Evolutionary conservation across 2,329 filamentous ascomycete species (phyloP).

Genomic region (Neodidymelliopsis sp.): DNA sequence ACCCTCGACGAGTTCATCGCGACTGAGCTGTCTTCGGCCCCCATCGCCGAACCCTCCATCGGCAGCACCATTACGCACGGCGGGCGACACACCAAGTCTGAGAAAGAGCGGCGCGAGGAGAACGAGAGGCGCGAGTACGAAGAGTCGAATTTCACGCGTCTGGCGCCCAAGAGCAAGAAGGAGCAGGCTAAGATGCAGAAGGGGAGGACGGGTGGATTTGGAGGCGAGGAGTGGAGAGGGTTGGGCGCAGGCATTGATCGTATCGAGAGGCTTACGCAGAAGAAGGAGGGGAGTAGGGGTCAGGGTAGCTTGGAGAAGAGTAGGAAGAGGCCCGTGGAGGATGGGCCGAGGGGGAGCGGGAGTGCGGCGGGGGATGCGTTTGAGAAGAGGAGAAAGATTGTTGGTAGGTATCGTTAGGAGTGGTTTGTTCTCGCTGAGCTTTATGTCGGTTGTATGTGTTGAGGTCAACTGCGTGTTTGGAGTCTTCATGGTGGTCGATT

Average conservation of each 20-base stretch:
- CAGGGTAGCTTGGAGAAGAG: conserved; percentile 77
- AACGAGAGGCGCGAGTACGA: conserved; percentile 85
- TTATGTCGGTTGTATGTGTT: too few species aligned
- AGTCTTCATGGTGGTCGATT: too few species aligned
- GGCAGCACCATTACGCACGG: conserved; percentile 85
- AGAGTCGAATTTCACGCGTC: conserved; percentile 87
- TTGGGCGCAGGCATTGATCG: conserved; percentile 85
- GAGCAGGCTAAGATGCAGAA: conserved; percentile 71
- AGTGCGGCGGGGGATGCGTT: conserved; percentile 76
- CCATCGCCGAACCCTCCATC: conserved; percentile 85
- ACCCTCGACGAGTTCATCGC: conserved; percentile 92
- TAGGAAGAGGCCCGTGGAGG: conserved; percentile 78
- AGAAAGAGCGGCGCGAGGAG: conserved; percentile 77
- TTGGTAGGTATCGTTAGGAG: conserved; percentile 38
- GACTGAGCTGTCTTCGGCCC: conserved; percentile 82
- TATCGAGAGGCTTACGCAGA: conserved; percentile 81
- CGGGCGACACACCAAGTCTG: conserved; percentile 80
- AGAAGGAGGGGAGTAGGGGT: conserved; percentile 58
- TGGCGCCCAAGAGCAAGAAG: conserved; percentile 89
- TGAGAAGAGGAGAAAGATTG: conserved; percentile 55
- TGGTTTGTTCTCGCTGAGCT: neutral
- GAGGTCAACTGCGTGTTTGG: too few species aligned
- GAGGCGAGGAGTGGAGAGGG: conserved; percentile 91
- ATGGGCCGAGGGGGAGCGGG: conserved; percentile 73
- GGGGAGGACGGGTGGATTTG: conserved; percentile 66